Conservation (phyloP, 2,329 filamentous ascomycete species). For the Colletotrichum sp. region DNA sequence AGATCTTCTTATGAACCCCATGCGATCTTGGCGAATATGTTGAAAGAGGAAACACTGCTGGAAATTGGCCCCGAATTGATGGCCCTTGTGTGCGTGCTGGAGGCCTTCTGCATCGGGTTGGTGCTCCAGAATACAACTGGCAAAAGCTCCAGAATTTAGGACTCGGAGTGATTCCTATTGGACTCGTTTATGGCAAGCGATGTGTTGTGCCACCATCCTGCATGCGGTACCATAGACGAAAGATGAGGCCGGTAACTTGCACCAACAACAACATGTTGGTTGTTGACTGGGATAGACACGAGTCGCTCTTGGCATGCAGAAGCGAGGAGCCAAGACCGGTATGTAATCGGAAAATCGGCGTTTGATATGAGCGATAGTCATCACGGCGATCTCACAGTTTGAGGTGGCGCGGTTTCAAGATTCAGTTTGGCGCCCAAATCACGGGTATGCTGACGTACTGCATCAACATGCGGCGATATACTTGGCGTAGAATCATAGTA, state of each 20-base stretch:
- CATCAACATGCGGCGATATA: rapidly evolving
- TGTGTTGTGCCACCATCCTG: background rate
- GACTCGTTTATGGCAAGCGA: background rate
- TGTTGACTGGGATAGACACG: background rate
- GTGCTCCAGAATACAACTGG: background rate
- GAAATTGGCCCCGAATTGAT: background rate
- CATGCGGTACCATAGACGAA: background rate
- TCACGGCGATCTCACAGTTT: background rate
- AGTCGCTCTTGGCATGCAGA: background rate
- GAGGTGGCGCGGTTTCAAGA: too few species aligned
- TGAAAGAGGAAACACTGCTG: background rate
- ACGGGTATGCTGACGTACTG: background rate
- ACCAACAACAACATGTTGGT: background rate
- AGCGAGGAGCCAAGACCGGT: background rate
- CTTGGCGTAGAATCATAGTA: background rate
- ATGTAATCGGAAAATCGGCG: background rate
- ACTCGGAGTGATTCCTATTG: background rate
- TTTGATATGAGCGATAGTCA: background rate
- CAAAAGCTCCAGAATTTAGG: background rate
- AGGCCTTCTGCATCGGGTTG: background rate
- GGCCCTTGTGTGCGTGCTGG: background rate
- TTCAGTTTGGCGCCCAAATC: background rate
- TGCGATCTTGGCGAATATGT: too few species aligned
- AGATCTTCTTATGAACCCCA: too few species aligned
- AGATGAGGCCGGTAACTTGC: background rate